Conservation (phyloP, 257 asterid species). For the Solanum gandarillasii region DNA sequence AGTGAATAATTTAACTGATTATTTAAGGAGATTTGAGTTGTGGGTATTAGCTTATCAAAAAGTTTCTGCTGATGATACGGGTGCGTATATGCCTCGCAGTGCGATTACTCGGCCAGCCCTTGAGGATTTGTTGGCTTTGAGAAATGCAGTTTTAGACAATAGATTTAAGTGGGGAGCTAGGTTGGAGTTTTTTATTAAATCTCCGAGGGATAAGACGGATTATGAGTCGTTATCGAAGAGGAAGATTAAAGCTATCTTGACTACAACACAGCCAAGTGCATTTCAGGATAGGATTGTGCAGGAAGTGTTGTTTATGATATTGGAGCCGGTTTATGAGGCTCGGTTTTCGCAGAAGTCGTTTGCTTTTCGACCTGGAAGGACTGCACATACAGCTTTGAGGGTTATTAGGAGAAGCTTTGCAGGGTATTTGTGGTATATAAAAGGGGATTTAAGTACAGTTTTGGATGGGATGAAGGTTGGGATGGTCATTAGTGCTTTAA, state of each 20-base stretch:
- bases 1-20: slow-evolving; percentile 49
- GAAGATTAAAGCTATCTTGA: slow-evolving; percentile 73
- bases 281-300: slow-evolving; percentile 90
- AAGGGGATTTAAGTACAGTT: slow-evolving; percentile 81
- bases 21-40: slow-evolving; percentile 81
- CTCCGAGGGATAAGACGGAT: slow-evolving; percentile 84
- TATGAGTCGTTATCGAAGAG: slow-evolving; percentile 85
- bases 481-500: slow-evolving; percentile 68
- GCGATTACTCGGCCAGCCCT: slow-evolving; percentile 62
- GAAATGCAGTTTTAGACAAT: slow-evolving; percentile 79
- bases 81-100: slow-evolving; percentile 75
- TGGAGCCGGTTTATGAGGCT: slow-evolving; percentile 90
- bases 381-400: slow-evolving; percentile 77
- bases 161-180: slow-evolving; percentile 94
- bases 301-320: slow-evolving; percentile 67
- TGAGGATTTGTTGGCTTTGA: slow-evolving; percentile 67
- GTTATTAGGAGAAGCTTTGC: slow-evolving; percentile 92
- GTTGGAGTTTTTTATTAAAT: slow-evolving; percentile 72
- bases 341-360: slow-evolving; percentile 82
- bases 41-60: slow-evolving; percentile 97
- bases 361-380: slow-evolving; percentile 96
- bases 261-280: slow-evolving; percentile 68
- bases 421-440: slow-evolving; percentile 90
- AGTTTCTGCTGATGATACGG: slow-evolving; percentile 81
- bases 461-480: slow-evolving; percentile 95